Base-by-base conservation (phyloP, 1,139 yeast species). In the Candida sp. region DNA sequence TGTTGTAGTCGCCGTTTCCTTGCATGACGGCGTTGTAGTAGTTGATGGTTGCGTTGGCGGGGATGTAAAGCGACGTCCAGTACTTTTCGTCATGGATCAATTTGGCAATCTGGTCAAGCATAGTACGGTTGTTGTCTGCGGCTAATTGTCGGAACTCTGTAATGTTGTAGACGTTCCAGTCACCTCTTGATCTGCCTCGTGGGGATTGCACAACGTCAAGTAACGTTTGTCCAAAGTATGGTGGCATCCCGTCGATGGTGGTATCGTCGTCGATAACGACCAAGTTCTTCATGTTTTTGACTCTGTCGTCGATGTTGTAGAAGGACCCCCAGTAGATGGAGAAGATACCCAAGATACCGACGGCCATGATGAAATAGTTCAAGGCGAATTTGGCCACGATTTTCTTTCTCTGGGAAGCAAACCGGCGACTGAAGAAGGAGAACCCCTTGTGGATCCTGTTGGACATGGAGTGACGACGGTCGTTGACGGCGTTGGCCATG, bases 321-420 rank as follows among this genome's bases (percentile, higher is more conserved):
- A 66, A 60, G 4, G 80, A 67, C n/a, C 81, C 81, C 81, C 81
- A 77, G 58, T 76, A 77, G n/a, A 52, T 50, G n/a, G 77, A 68
- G 48, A 75, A 72, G 3, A 73, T 63, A 4, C 63, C 67, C 50
- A 76, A 62, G 25, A 73, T 63, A 42, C 60, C 60, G 8, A 60
- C 49, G 6, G 70, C 65, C 66, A 81, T 67, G 8, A 63, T 22
- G 0, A 62, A 27, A 48, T 67, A 68, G 40, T 59, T 67, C 7
- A 46, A 5, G 2, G 56, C 38, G 51, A 62, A 63, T 22, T 58
- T 54, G 39, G 58, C 54, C 5, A 57, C 46, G 28, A 75, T 46
- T 1, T 38, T 23, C 22, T 47, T 39, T 49, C 79, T 60, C 30
- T 68, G 55, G 2, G 43, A 30, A 23, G 55, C 50, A 41, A 72